phyloP scores from a whole-genome alignment of 768 basidiomycete genomes.

The Pleurotus ostreatus region DNA sequence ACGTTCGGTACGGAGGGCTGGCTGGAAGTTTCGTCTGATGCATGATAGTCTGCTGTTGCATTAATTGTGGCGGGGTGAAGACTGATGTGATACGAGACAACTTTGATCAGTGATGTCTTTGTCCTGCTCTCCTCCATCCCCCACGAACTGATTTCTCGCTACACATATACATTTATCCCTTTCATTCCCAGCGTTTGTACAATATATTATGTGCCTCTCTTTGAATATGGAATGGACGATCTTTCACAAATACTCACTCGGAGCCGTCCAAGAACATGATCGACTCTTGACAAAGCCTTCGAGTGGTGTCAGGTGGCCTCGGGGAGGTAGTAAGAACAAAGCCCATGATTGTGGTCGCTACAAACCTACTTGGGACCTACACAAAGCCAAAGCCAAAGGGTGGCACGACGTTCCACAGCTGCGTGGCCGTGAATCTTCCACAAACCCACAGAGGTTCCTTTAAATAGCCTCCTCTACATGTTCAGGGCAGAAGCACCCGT shows the following conservation, averaged over 20 bases:
- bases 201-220: conserved; percentile 5
- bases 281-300: too few species aligned
- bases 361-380: too few species aligned
- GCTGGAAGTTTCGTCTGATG: conserved; percentile 43
- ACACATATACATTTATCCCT: not conserved
- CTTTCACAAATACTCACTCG: not conserved
- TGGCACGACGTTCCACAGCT: too few species aligned
- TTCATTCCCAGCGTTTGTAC: conserved; percentile 9
- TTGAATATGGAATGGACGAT: conserved; percentile 8
- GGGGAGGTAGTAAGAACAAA: too few species aligned
- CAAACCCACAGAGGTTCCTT: not conserved
- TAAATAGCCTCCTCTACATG: not conserved
- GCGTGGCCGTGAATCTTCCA: too few species aligned
- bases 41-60: conserved; percentile 23
- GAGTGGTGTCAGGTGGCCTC: too few species aligned
- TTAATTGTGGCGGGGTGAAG: not conserved
- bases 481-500: too few species aligned
- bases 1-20: conserved; percentile 70
- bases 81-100: not conserved
- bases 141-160: conserved; percentile 3
- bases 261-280: not conserved
- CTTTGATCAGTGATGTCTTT: conserved; percentile 10
- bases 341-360: too few species aligned
- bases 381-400: too few species aligned
- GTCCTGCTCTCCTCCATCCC: not conserved